Evolutionary conservation across 768 basidiomycete genomes (phyloP).

Genomic region (Nidularia pulvinata): DNA sequence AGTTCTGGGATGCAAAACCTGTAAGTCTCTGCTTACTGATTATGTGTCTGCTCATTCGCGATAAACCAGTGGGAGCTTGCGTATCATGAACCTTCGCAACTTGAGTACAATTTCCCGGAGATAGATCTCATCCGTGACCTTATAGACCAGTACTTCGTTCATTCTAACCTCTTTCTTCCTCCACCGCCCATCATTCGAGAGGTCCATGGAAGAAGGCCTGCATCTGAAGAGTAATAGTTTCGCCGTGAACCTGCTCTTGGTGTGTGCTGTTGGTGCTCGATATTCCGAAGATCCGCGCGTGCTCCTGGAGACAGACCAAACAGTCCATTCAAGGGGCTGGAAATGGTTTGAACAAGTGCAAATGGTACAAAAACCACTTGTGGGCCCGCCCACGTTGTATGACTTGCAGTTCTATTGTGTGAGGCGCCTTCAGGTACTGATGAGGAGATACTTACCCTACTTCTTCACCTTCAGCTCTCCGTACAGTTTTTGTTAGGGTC

Average conservation of each 20-base stretch:
- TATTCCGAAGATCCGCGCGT: slow-evolving; percentile 59
- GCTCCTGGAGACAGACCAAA: slow-evolving; percentile 31
- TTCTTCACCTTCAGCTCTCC: slow-evolving; percentile 35
- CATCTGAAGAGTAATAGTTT: slow-evolving; percentile 55
- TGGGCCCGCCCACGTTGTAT: slow-evolving; percentile 64
- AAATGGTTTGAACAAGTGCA: slow-evolving; percentile 72
- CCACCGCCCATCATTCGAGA: slow-evolving; percentile 70
- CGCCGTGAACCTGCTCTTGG: slow-evolving; percentile 58
- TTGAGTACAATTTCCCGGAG: slow-evolving; percentile 45
- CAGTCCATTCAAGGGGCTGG: slow-evolving; percentile 55
- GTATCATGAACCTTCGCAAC: slow-evolving; percentile 5
- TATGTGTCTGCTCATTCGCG: background rate
- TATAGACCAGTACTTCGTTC: slow-evolving; percentile 63
- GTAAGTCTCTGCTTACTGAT: slow-evolving; percentile 16
- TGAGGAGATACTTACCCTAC: too few relatives aligned
- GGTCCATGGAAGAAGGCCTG: slow-evolving; percentile 42
- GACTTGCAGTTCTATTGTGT: slow-evolving; percentile 73
- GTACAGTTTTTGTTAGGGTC: slow-evolving; percentile 55
- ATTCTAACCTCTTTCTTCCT: slow-evolving; percentile 61
- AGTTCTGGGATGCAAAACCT: slow-evolving; percentile 34
- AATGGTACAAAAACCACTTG: slow-evolving; percentile 58
- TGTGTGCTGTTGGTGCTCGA: slow-evolving; percentile 71
- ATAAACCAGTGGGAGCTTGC: slow-evolving; percentile 34
- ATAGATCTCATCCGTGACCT: slow-evolving; percentile 48
- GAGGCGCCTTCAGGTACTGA: slow-evolving; percentile 19